Evolutionary conservation across 371 early-diverging fungal genomes (phyloP).

Genomic region (Zychaea mexicana): DNA sequence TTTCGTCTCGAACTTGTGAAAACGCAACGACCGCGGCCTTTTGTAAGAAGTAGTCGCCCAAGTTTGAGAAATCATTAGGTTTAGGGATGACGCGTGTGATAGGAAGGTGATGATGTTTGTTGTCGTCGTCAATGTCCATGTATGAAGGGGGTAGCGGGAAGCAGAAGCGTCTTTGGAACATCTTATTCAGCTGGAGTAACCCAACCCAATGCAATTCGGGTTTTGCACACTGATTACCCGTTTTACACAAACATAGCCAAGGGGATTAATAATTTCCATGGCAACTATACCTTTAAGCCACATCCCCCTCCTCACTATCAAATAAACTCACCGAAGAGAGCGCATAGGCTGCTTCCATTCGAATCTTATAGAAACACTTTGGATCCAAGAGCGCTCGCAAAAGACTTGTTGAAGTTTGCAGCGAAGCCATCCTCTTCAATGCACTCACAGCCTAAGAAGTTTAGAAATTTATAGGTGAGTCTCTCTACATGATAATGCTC

Average conservation of each 20-base stretch:
- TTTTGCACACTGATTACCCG: neutral
- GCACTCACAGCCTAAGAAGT: conserved; percentile 64
- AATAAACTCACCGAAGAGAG: conserved; percentile 60
- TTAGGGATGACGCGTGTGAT: conserved; percentile 70
- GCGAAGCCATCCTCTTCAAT: conserved; percentile 65
- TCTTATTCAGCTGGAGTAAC: conserved; percentile 73
- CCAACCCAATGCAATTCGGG: conserved; percentile 67
- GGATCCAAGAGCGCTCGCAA: conserved; percentile 81
- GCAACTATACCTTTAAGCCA: neutral
- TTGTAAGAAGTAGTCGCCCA: conserved; percentile 89
- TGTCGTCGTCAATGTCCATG: conserved; percentile 33
- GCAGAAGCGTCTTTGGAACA: conserved; percentile 80
- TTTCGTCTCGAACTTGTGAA: conserved; percentile 66
- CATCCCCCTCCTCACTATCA: neutral
- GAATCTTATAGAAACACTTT: conserved; percentile 89
- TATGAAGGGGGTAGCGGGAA: conserved; percentile 30
- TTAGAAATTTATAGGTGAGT: neutral
- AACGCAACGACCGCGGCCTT: conserved; percentile 82
- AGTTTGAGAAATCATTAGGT: conserved; percentile 83
- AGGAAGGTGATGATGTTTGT: conserved; percentile 33
- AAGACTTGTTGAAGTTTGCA: conserved; percentile 73
- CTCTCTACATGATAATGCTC: neutral
- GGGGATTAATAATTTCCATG: neutral
- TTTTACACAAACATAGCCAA: neutral
- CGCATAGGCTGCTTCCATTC: conserved; percentile 89